Conservation (phyloP, 1,284 basidiomycete species). For the Sanghuangporus weigelae region DNA sequence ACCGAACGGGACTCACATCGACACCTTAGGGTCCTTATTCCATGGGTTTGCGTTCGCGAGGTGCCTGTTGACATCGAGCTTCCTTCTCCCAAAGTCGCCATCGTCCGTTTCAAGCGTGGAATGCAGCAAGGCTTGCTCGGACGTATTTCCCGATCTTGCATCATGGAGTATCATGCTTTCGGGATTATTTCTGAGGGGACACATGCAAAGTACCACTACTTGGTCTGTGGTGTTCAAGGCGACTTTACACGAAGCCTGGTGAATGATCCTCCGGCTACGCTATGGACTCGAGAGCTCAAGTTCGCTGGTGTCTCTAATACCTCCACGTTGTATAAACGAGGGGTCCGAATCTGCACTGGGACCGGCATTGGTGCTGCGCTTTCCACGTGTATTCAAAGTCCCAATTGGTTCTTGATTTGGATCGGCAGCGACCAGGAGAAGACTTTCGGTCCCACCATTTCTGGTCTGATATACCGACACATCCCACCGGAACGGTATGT, state of each 20-base stretch:
- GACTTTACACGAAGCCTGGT: slow-evolving; percentile 71
- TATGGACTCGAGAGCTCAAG: slow-evolving; percentile 76
- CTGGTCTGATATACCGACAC: slow-evolving; percentile 58
- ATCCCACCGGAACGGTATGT: slow-evolving; percentile 51
- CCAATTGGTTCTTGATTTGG: slow-evolving; percentile 74
- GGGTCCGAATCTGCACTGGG: slow-evolving; percentile 72
- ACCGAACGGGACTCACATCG: slow-evolving; percentile 14
- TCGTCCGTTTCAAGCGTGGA: slow-evolving; percentile 54
- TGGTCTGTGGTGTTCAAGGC: slow-evolving; percentile 75
- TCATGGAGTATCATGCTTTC: slow-evolving; percentile 62
- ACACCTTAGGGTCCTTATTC: slow-evolving; percentile 51
- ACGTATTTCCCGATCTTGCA: slow-evolving; percentile 48
- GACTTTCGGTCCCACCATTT: slow-evolving; percentile 73
- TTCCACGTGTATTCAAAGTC: slow-evolving; percentile 68
- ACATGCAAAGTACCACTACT: slow-evolving; percentile 66
- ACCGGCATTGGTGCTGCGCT: slow-evolving; percentile 74
- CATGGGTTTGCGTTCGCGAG: slow-evolving; percentile 71
- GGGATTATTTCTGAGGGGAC: slow-evolving; percentile 60
- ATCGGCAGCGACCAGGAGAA: slow-evolving; percentile 73
- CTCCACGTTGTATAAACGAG: slow-evolving; percentile 66
- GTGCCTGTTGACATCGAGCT: slow-evolving; percentile 72
- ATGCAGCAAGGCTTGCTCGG: slow-evolving; percentile 61
- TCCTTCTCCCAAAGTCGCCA: slow-evolving; percentile 55
- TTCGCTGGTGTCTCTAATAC: slow-evolving; percentile 78
- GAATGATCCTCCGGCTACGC: slow-evolving; percentile 54